A percentile compares a stretch with the other conserved stretches of the same genome.
These are phyloP conservation scores for Phyllosticta citribraziliensis DNA, from an alignment of 2,329 filamentous ascomycete genomes.

Conservation along the genomic window DNA sequence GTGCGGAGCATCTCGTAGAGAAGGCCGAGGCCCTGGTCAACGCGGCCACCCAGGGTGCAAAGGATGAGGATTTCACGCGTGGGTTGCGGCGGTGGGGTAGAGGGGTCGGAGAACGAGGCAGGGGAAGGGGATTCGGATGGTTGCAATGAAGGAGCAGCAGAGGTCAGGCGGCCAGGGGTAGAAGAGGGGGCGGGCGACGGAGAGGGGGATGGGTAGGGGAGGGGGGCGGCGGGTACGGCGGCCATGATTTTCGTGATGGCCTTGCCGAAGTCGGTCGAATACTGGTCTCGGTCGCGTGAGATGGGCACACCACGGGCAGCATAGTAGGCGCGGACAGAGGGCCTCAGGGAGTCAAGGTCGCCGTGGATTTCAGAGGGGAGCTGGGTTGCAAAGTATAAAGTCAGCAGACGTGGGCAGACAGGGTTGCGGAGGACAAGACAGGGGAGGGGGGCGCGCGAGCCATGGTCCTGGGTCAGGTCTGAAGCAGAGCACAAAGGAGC, in stretches of 20 bases:
- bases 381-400: constrained; percentile 12
- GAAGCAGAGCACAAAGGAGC: background rate
- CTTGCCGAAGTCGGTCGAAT: constrained; percentile 87
- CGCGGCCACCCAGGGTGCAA: constrained; percentile 77
- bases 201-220: constrained; percentile 12
- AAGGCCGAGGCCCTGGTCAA: constrained; percentile 86
- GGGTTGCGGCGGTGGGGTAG: background rate
- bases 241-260: constrained; percentile 49
- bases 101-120: background rate
- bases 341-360: constrained; percentile 75
- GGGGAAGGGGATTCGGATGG: background rate
- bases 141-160: background rate
- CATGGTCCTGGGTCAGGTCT: background rate
- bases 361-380: constrained; percentile 62
- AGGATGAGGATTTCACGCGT: constrained; percentile 60
- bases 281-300: constrained; percentile 60
- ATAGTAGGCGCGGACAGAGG: constrained; percentile 58
- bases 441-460: constrained; percentile 16
- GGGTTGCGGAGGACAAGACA: constrained; percentile 17
- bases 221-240: constrained; percentile 27
- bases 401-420: background rate
- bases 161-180: background rate
- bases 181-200: constrained; percentile 7
- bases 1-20: constrained; percentile 69
- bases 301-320: constrained; percentile 43